Conservation (phyloP, 2,329 filamentous ascomycete genomes). For the Penicillium sp. region DNA sequence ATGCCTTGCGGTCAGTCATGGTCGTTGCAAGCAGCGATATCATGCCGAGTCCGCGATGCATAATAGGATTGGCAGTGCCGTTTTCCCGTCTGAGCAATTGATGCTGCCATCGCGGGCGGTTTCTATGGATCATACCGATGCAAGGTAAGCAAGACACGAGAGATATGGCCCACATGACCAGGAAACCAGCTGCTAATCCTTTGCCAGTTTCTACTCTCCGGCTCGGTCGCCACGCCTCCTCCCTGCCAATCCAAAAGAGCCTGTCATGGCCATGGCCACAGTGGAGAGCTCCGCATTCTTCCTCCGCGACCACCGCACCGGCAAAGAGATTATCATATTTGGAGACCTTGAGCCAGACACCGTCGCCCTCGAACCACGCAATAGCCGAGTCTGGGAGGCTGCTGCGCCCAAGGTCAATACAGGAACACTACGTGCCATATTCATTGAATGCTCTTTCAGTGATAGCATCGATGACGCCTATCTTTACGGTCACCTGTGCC, state of each 20-base stretch:
- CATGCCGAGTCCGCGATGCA: slow-evolving; percentile 52
- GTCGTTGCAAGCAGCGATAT: slow-evolving; percentile 78
- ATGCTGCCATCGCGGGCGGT: slow-evolving; percentile 44
- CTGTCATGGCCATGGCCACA: slow-evolving; percentile 30
- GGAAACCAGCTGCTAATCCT: slow-evolving; percentile 3
- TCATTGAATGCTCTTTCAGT: slow-evolving; percentile 95
- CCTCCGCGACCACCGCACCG: slow-evolving; percentile 71
- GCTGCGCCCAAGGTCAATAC: slow-evolving; percentile 80
- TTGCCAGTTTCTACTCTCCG: slow-evolving; percentile 35
- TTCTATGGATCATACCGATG: slow-evolving; percentile 37
- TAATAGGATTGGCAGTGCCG: slow-evolving; percentile 56
- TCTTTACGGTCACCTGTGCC: slow-evolving; percentile 87
- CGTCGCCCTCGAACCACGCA: slow-evolving; percentile 78
- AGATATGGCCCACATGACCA: not conserved
- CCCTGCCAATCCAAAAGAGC: slow-evolving; percentile 20
- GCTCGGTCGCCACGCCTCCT: slow-evolving; percentile 31
- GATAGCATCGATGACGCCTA: slow-evolving; percentile 74
- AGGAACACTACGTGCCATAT: slow-evolving; percentile 74
- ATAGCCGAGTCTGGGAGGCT: slow-evolving; percentile 80
- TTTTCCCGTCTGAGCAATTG: slow-evolving; percentile 51
- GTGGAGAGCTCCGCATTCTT: slow-evolving; percentile 89
- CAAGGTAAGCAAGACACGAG: slow-evolving; percentile 28
- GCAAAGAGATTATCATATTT: slow-evolving; percentile 84
- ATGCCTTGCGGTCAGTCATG: slow-evolving; percentile 84
- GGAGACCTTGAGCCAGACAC: slow-evolving; percentile 94